These are phyloP conservation scores for Chenopodium album DNA, from an alignment of 148 eudicot genomes.

Conservation along the genomic window DNA sequence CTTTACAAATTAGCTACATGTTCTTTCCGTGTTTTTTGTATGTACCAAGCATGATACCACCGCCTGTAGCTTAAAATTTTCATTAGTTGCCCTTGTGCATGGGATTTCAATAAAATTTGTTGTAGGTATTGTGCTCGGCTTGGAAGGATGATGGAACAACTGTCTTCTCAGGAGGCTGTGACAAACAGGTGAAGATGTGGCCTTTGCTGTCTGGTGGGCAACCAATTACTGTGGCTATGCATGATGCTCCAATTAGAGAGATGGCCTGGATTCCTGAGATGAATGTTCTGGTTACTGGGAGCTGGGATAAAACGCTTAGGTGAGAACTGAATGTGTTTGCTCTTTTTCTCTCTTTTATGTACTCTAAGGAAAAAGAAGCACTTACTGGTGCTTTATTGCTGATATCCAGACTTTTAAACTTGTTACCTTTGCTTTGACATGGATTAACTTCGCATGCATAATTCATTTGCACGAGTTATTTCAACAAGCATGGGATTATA, in stretches of 20 bases:
- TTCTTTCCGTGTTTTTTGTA: too few species aligned
- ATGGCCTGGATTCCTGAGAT: conserved; percentile 97
- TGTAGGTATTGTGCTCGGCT: conserved; percentile 84
- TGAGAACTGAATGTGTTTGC: conserved; percentile 30
- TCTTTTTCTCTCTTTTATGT: conserved; percentile 2
- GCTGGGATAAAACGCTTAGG: conserved; percentile 95
- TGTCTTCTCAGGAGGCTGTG: conserved; percentile 95
- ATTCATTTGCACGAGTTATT: neutral
- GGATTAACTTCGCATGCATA: neutral
- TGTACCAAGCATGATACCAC: too few species aligned
- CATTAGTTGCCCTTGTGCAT: neutral
- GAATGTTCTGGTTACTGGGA: conserved; percentile 74
- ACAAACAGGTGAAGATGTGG: conserved; percentile 99
- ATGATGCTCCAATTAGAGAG: conserved; percentile 88
- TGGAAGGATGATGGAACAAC: conserved; percentile 98
- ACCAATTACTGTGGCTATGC: conserved; percentile 83
- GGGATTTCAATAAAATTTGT: neutral
- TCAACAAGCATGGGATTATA: neutral
- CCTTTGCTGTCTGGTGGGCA: conserved; percentile 71
- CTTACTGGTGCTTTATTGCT: neutral
- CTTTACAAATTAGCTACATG: too few species aligned
- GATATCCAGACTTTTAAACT: neutral
- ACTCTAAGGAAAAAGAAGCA: conserved; percentile 2
- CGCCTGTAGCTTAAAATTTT: too few species aligned
- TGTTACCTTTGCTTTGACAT: neutral